Base-by-base conservation (phyloP, 139 green algal species). In the Coelastrella sp. region DNA sequence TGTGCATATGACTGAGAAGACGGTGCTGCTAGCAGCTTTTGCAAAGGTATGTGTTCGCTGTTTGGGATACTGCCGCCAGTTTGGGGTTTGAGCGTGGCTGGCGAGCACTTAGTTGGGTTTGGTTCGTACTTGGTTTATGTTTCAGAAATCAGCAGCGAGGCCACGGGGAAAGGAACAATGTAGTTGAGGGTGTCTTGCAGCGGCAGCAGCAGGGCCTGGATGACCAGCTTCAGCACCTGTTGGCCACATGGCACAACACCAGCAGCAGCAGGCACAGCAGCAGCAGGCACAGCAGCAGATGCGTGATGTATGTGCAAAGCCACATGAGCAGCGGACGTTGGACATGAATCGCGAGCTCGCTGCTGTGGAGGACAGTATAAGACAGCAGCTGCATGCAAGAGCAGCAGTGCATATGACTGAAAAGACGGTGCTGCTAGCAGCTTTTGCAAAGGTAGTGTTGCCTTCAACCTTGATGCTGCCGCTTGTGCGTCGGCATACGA, bases 11-110 rank as follows among this genome's bases (percentile, higher is more conserved):
- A 90, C 71, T 54, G 90, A 94, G 77, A 87, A 90, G 7, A 93
- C 87, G 7, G 83, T 95, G 60, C 92, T 95, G 79, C 87, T 95
- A 56, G 22, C 87, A 19, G 89, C 89, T n/a, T 93, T 95, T 80
- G 93, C 73, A 10, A 91, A 93, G 84, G 92, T 94, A 58, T 5
- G 90, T 10, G 23, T 8, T 22, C 82, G 3, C n/a, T 59, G 23
- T 86, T 71, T 13, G 11, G 3, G 22, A 57, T 54, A 58, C 14
- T 83, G 47, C 3, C 13, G n/a, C 71, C 19, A 77, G 71, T 77
- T n/a, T 32, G 17, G 19, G 71, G 19, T 22, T 2, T 77, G 71
- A 47, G 6, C 19, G 6, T 7, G 6, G 19, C 71, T 77, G 71
- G 6, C 13, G 71, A n/a, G 71, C 16, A 77, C 2, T 6, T 77